Conservation (phyloP, 768 basidiomycete species). For the Naganishia vaughanmartiniae region DNA sequence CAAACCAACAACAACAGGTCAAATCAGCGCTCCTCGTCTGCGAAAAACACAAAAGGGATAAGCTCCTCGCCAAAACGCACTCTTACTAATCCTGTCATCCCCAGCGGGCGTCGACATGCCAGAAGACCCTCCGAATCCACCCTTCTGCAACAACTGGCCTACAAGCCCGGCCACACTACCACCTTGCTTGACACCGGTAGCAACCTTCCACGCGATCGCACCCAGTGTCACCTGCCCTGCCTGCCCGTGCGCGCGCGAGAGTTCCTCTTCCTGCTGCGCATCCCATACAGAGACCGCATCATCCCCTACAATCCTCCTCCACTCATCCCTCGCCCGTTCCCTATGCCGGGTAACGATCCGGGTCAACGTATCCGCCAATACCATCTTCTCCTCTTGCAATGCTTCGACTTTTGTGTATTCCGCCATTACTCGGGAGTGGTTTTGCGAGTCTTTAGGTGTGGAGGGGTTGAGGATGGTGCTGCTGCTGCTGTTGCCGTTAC, state of each 20-base stretch:
- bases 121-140: constrained; percentile 18
- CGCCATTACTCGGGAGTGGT: constrained; percentile 39
- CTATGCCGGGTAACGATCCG: constrained; percentile 43
- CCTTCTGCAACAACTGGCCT: constrained; percentile 12
- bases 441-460: constrained; percentile 40
- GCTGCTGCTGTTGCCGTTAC: constrained; percentile 22
- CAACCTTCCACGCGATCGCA: constrained; percentile 38
- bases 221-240: constrained; percentile 30
- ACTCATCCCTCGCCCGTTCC: constrained; percentile 47
- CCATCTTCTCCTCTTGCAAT: constrained; percentile 47
- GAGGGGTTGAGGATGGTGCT: constrained; percentile 30
- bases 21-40: too few relatives aligned
- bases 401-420: constrained; percentile 49
- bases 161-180: constrained; percentile 35
- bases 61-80: constrained; percentile 39
- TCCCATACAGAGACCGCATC: constrained; percentile 37
- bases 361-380: constrained; percentile 43
- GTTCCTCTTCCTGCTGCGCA: constrained; percentile 29
- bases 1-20: too few relatives aligned
- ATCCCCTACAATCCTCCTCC: constrained; percentile 46
- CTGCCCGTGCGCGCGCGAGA: constrained; percentile 1
- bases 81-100: constrained; percentile 40
- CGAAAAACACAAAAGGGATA: not conserved
- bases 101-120: constrained; percentile 30
- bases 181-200: constrained; percentile 40